Base-by-base conservation (phyloP, 1,139 yeast species). In the Casaregolazyma lundiana region DNA sequence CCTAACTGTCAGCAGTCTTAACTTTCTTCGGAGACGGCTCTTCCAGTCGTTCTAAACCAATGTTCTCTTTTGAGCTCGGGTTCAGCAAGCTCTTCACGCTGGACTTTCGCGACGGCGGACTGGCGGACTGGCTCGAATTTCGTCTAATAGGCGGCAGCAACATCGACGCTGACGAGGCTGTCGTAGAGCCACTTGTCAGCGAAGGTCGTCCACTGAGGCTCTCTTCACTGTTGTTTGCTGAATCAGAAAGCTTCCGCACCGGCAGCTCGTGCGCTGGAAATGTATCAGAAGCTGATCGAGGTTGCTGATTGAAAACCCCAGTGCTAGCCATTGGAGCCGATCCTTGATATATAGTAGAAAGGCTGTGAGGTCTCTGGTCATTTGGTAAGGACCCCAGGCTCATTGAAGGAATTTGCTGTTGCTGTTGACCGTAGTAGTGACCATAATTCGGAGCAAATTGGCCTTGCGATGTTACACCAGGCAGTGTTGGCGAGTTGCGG, bases 1-100 rank as follows among this genome's bases (percentile, higher is more conserved):
- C n/a, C 20, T 40, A 40, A 19, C 34, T 35, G 11, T 35, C 43
- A 18, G 35, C 20, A n/a, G 43, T 37, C 13, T 32, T 40, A 24
- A 40, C 30, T 40, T 26, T 43, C 26, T 40, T 39, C 21, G 26
- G 21, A 20, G 41, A 37, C n/a, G 41, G 36, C 13, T 36, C 38
- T 6, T 20, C 35, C 36, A 19, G 13, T 11, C 15, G 19, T 4
- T 42, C 51, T 5, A 44, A 37, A 20, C 50, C 50, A 11, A 47
- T 45, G 6, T 44, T 50, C 11, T 42, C 42, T 17, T 50, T 38
- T 7, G 41, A 30, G 7, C 34, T 29, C 6, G 61, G 61, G 43
- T 57, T 57, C 47, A 57, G 51, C 37, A 57, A 46, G 11, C 54
- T 50, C 39, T 56, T 59, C 16, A 57, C 59, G 22, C 52, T 53